phyloP scores from a whole-genome alignment of 345 rosid genomes.

The Hibiscus trionum region DNA sequence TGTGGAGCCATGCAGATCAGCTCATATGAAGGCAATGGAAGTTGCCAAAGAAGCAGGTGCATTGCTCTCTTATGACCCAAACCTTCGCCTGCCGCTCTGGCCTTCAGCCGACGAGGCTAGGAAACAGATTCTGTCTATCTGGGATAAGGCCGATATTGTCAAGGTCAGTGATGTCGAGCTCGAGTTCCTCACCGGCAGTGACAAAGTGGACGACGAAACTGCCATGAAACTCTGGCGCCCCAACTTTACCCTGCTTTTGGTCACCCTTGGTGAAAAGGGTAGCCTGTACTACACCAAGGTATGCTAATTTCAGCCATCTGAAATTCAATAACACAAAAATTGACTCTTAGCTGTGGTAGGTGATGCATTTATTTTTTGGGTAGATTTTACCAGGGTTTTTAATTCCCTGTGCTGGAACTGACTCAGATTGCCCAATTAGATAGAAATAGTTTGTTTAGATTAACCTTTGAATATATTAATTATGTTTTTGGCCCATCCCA shows the following conservation, averaged over 20 bases:
- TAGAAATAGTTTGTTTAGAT: background rate
- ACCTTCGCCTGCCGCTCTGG: conserved; percentile 87
- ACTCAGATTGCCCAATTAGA: background rate
- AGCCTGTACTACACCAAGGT: conserved; percentile 96
- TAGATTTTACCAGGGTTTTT: background rate
- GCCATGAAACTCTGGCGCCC: conserved; percentile 89
- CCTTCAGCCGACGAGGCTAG: conserved; percentile 85
- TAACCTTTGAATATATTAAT: background rate
- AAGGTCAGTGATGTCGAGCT: conserved; percentile 95
- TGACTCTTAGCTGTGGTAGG: conserved; percentile 1
- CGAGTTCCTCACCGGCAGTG: conserved; percentile 83
- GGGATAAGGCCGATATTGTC: conserved; percentile 95
- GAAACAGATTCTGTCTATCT: conserved; percentile 79
- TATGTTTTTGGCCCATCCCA: background rate
- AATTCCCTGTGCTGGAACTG: background rate
- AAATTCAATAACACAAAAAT: background rate
- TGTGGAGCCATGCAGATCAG: conserved; percentile 98
- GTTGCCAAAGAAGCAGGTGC: conserved; percentile 88
- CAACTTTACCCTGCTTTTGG: conserved; percentile 72
- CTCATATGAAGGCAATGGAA: conserved; percentile 85
- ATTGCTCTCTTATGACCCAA: conserved; percentile 89
- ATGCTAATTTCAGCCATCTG: background rate
- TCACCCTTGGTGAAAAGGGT: conserved; percentile 93
- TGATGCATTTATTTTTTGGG: conserved; percentile 3
- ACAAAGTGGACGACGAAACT: conserved; percentile 63